A percentile compares a stretch with the other conserved stretches of the same genome.
Evolutionary conservation across 139 green algal genomes (phyloP).

Genomic region (Coccomyxa sp.): DNA sequence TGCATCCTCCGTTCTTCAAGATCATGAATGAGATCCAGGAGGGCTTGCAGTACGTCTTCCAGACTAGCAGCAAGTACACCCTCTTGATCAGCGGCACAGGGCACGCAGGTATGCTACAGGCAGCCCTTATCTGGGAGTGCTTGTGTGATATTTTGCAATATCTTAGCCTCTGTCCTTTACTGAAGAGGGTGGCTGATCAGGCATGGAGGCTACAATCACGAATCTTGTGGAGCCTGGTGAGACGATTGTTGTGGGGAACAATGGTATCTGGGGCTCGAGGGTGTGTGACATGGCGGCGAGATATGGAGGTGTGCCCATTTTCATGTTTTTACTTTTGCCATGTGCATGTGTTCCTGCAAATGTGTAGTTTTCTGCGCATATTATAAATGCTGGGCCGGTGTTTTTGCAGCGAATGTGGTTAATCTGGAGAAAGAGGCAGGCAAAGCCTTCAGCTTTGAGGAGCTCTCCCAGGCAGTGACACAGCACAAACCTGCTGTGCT

Average conservation of each 20-base stretch:
- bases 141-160: neutral
- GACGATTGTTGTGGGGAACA: constrained; percentile 73
- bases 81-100: constrained; percentile 76
- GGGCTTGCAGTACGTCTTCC: constrained; percentile 72
- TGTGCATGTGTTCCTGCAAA: neutral
- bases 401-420: constrained; percentile 55
- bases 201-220: constrained; percentile 88
- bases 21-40: constrained; percentile 82
- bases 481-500: constrained; percentile 78
- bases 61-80: constrained; percentile 81
- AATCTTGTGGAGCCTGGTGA: constrained; percentile 91
- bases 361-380: neutral
- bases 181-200: constrained; percentile 10
- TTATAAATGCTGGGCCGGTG: neutral
- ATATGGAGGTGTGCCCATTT: constrained; percentile 55
- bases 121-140: neutral
- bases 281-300: constrained; percentile 77
- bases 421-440: constrained; percentile 67
- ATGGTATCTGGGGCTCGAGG: constrained; percentile 87
- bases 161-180: neutral
- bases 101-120: constrained; percentile 6
- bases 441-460: constrained; percentile 59
- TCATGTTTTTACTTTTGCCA: neutral
- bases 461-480: constrained; percentile 55
- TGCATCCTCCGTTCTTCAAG: constrained; percentile 88